Conservation (phyloP, 225 moss, liverwort and hornwort genomes). For the Sphagnum contortum region DNA sequence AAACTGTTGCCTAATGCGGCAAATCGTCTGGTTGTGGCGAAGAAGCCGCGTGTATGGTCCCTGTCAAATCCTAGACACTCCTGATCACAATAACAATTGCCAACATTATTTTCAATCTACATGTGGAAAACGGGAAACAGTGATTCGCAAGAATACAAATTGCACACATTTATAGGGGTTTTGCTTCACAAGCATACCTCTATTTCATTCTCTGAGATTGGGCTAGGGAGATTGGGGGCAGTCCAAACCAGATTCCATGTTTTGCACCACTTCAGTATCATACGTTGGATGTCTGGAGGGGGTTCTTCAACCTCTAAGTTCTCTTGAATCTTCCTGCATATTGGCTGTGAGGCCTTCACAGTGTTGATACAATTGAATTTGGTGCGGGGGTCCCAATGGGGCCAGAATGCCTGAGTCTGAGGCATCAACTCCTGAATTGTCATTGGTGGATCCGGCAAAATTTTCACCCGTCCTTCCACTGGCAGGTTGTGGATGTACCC, state of each 20-base stretch:
- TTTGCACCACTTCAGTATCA: constrained; percentile 32
- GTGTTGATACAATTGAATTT: constrained; percentile 72
- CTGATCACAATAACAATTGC: too few relatives aligned
- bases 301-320: constrained; percentile 6
- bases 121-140: too few relatives aligned
- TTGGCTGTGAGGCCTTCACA: constrained; percentile 38
- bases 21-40: constrained; percentile 28
- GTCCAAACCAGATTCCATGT: constrained; percentile 84
- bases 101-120: too few relatives aligned
- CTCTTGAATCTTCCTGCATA: constrained; percentile 34
- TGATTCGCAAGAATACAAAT: too few relatives aligned
- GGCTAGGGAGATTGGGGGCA: constrained; percentile 46
- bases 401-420: constrained; percentile 49
- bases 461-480: constrained; percentile 51
- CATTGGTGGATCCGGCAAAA: constrained; percentile 57
- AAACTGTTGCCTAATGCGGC: constrained; percentile 77
- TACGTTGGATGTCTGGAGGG: constrained; percentile 7
- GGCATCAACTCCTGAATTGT: constrained; percentile 63
- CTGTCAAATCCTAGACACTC: constrained; percentile 39
- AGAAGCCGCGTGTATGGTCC: constrained; percentile 39
- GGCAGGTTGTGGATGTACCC: constrained; percentile 88
- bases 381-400: constrained; percentile 53
- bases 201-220: constrained; percentile 40
- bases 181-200: constrained; percentile 29
- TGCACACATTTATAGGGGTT: too few relatives aligned